These are phyloP conservation scores for Xylaria intraflava DNA, from an alignment of 495 filamentous ascomycete genomes.

Conservation along the genomic window DNA sequence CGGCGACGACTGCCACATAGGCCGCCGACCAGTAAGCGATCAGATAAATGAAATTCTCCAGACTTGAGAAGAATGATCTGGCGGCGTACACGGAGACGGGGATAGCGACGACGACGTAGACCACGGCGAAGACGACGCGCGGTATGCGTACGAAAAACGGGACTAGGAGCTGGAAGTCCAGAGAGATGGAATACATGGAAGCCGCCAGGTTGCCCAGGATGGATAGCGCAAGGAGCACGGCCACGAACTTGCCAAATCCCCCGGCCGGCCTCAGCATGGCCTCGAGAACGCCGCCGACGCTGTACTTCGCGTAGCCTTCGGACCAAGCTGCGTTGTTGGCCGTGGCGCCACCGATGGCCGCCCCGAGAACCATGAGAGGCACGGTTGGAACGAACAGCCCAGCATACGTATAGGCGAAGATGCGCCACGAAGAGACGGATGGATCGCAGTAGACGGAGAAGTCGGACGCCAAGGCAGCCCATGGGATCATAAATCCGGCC, in stretches of 20 bases:
- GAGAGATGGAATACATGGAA: slow-evolving; percentile 40
- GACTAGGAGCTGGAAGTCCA: slow-evolving; percentile 47
- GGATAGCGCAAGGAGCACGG: slow-evolving; percentile 44
- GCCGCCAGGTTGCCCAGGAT: slow-evolving; percentile 44
- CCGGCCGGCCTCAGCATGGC: slow-evolving; percentile 44
- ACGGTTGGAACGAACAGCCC: slow-evolving; percentile 43
- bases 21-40: slow-evolving; percentile 51
- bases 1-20: slow-evolving; percentile 39
- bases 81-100: slow-evolving; percentile 43
- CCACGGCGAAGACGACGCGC: slow-evolving; percentile 42
- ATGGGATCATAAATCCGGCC: slow-evolving; percentile 38
- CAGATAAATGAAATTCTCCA: slow-evolving; percentile 47
- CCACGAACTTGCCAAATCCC: slow-evolving; percentile 47
- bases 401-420: slow-evolving; percentile 35
- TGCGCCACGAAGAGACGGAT: slow-evolving; percentile 27
- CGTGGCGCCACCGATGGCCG: slow-evolving; percentile 43
- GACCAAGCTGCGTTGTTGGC: slow-evolving; percentile 32
- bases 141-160: slow-evolving; percentile 37
- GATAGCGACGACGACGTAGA: slow-evolving; percentile 40
- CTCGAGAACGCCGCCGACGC: slow-evolving; percentile 43
- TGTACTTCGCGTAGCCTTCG: slow-evolving; percentile 34
- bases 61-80: slow-evolving; percentile 39
- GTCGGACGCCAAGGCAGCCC: slow-evolving; percentile 35
- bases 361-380: slow-evolving; percentile 46
- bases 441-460: slow-evolving; percentile 38